phyloP scores from a whole-genome alignment of 805 yeast genomes.

The Metschnikowia continentalis region DNA sequence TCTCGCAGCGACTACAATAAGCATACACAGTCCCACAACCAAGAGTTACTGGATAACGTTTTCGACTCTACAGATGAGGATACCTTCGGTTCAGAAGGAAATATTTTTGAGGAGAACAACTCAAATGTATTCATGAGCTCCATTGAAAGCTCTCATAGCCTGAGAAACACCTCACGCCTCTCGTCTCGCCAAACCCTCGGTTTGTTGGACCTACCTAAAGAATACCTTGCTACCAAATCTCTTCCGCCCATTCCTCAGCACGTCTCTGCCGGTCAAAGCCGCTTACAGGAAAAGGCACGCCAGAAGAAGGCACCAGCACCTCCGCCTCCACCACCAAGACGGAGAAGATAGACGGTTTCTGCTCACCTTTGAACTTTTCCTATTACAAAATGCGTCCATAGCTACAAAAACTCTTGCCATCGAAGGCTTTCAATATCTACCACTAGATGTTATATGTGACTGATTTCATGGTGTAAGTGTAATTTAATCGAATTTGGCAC shows the following conservation, averaged over 20 bases:
- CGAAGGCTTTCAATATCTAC: too few relatives aligned
- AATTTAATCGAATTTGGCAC: background rate
- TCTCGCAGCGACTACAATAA: conserved; percentile 33
- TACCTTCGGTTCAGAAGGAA: background rate
- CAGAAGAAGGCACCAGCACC: conserved; percentile 40
- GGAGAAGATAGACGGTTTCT: conserved; percentile 2
- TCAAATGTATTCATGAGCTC: conserved; percentile 24
- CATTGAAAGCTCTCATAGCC: background rate
- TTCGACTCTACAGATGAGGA: background rate
- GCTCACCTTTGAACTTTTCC: background rate
- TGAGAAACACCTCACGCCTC: background rate
- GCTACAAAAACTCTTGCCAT: background rate
- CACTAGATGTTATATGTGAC: too few relatives aligned
- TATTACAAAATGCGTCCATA: background rate
- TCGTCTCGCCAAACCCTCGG: conserved; percentile 8
- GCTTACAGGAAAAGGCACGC: conserved; percentile 24
- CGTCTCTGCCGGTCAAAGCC: conserved; percentile 8
- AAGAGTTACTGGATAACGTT: conserved; percentile 1
- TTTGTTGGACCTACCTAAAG: conserved; percentile 33
- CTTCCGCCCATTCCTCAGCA: conserved; percentile 17
- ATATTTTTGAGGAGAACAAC: conserved; percentile 22
- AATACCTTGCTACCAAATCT: conserved; percentile 24
- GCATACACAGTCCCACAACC: conserved; percentile 30
- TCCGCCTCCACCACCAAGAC: conserved; percentile 27
- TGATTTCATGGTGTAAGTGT: too few relatives aligned